Percentiles rank a stretch among this genome's conserved stretches.
phyloP scores from a whole-genome alignment of 352 stramenopile species.

The Pythium plurisporium region DNA sequence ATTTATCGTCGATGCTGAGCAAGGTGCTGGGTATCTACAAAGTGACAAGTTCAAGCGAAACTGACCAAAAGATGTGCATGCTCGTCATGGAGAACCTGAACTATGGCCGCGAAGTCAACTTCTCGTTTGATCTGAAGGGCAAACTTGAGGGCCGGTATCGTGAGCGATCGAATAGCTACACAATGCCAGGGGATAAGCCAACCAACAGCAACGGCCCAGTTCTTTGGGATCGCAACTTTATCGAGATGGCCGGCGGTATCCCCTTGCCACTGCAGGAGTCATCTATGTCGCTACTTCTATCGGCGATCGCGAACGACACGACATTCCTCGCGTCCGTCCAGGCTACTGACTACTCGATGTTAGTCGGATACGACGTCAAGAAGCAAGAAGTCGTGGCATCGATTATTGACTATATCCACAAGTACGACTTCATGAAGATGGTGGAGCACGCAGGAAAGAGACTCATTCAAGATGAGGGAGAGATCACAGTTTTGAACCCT shows the following conservation, averaged over 20 bases:
- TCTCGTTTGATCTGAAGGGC: conserved; percentile 85
- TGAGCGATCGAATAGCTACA: conserved; percentile 19
- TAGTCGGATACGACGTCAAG: conserved; percentile 83
- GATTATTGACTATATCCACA: conserved; percentile 90
- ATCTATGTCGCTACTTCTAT: conserved; percentile 71
- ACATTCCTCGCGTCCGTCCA: conserved; percentile 80
- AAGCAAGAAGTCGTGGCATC: conserved; percentile 84
- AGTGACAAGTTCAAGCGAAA: conserved; percentile 64
- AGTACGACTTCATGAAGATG: conserved; percentile 90
- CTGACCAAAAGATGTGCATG: conserved; percentile 80
- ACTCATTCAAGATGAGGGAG: conserved; percentile 85
- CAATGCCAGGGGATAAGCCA: background rate
- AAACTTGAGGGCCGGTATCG: conserved; percentile 85
- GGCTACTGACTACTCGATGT: conserved; percentile 86
- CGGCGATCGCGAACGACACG: conserved; percentile 84
- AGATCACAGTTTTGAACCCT: conserved; percentile 85
- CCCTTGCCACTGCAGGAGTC: conserved; percentile 80
- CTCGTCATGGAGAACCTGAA: conserved; percentile 88
- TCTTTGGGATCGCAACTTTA: conserved; percentile 86
- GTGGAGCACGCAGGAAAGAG: conserved; percentile 85
- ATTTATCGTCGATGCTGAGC: conserved; percentile 83
- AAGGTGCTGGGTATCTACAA: conserved; percentile 88
- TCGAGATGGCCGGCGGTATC: conserved; percentile 79
- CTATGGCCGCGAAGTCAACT: conserved; percentile 82
- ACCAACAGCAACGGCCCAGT: conserved; percentile 37